These are phyloP conservation scores for Alternaria conjuncta DNA, from an alignment of 2,329 filamentous ascomycete genomes.

Conservation along the genomic window DNA sequence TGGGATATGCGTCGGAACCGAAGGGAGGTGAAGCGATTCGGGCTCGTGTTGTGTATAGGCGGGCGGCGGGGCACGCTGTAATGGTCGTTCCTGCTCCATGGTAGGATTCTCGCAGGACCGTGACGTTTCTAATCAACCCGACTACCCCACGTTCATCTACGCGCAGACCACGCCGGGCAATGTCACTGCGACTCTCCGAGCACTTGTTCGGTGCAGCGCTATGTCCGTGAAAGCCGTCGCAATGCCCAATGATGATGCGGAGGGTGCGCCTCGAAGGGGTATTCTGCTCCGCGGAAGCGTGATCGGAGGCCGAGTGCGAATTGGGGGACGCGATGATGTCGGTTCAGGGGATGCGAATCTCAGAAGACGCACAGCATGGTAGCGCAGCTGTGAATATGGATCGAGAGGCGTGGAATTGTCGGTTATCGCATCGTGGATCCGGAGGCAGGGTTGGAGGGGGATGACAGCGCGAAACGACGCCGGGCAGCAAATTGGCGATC, in stretches of 20 bases:
- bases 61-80: constrained; percentile 51
- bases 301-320: constrained; percentile 15
- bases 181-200: background rate
- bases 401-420: background rate
- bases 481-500: constrained; percentile 26
- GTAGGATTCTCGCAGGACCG: background rate
- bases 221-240: constrained; percentile 15
- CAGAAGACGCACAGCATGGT: constrained; percentile 5
- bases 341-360: constrained; percentile 10
- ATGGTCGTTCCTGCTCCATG: constrained; percentile 42
- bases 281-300: constrained; percentile 20
- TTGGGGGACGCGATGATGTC: constrained; percentile 22
- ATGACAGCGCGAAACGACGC: constrained; percentile 11
- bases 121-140: constrained; percentile 5
- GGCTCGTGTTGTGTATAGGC: constrained; percentile 53
- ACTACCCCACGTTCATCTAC: constrained; percentile 16
- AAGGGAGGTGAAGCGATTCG: constrained; percentile 50
- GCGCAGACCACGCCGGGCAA: background rate
- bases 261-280: constrained; percentile 19
- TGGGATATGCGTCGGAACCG: constrained; percentile 49
- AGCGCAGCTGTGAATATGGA: background rate
- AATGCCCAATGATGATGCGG: constrained; percentile 11
- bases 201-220: background rate
- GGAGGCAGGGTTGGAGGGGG: constrained; percentile 7
- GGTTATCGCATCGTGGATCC: constrained; percentile 10